Evolutionary conservation across 257 asterid genomes (phyloP).

Genomic region (Rehmannia glutinosa): DNA sequence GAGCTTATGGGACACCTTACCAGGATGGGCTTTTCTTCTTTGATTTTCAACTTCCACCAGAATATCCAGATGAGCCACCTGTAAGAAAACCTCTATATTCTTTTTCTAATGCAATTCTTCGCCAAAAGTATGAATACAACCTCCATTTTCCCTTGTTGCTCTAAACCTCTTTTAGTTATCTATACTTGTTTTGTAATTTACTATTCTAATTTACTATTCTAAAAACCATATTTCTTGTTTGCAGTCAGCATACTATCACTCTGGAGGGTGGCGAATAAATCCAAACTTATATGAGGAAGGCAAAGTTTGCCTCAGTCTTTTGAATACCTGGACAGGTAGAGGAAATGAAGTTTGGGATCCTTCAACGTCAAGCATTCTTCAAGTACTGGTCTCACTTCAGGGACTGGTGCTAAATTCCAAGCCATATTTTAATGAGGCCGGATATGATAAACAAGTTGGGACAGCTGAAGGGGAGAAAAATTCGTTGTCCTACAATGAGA

Average conservation of each 20-base stretch:
- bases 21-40: slow-evolving; percentile 99
- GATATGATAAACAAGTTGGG: slow-evolving; percentile 96
- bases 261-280: slow-evolving; percentile 99
- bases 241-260: slow-evolving; percentile 93
- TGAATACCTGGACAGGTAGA: slow-evolving; percentile 99
- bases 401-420: slow-evolving; percentile 88
- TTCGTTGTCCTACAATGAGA: slow-evolving; percentile 94
- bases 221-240: slow-evolving; percentile 11
- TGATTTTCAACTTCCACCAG: slow-evolving; percentile 92
- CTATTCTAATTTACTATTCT: not conserved
- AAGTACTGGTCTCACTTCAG: slow-evolving; percentile 96
- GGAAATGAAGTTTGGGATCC: slow-evolving; percentile 99
- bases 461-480: slow-evolving; percentile 99
- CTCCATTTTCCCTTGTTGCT: not conserved
- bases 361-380: slow-evolving; percentile 94
- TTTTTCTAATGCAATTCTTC: slow-evolving; percentile 1
- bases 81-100: slow-evolving; percentile 38
- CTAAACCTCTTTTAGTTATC: not conserved
- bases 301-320: slow-evolving; percentile 95
- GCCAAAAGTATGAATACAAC: not conserved
- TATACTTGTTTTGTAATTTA: too few species aligned
- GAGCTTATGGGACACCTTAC: slow-evolving; percentile 99
- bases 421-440: slow-evolving; percentile 99
- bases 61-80: slow-evolving; percentile 94
- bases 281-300: slow-evolving; percentile 99